Conservation (phyloP, 2,329 filamentous ascomycete genomes). For the Corynespora cassiicola region DNA sequence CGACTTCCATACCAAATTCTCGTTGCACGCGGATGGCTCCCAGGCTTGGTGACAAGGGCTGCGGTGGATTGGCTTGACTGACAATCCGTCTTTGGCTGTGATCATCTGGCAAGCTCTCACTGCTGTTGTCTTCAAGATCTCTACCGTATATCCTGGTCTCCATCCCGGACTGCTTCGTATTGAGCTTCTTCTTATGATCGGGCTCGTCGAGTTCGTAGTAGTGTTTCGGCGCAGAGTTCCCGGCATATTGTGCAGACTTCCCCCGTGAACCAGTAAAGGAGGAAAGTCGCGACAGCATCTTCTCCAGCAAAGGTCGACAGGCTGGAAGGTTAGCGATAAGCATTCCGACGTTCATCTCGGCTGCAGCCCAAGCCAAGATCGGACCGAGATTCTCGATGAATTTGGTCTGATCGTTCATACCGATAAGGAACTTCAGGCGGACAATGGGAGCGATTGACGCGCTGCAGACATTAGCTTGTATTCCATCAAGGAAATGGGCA, state of each 20-base stretch:
- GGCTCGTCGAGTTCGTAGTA: slow-evolving; percentile 16
- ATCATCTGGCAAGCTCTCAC: slow-evolving; percentile 11
- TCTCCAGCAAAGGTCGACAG: slow-evolving; percentile 16
- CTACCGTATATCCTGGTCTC: slow-evolving; percentile 18
- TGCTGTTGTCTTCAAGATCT: slow-evolving; percentile 11
- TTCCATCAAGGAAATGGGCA: too few relatives aligned
- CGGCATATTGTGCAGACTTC: slow-evolving; percentile 9
- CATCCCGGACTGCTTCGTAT: slow-evolving; percentile 12
- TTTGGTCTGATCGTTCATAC: slow-evolving; percentile 13
- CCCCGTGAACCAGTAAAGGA: slow-evolving; percentile 15
- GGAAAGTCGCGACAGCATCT: slow-evolving; percentile 10
- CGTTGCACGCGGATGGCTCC: slow-evolving; percentile 12
- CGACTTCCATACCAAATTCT: slow-evolving; percentile 15
- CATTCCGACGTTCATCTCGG: slow-evolving; percentile 20
- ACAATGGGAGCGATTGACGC: slow-evolving; percentile 20
- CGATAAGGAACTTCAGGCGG: slow-evolving; percentile 16
- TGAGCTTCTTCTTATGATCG: slow-evolving; percentile 6
- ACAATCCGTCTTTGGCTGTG: slow-evolving; percentile 13
- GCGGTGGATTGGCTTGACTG: too few relatives aligned
- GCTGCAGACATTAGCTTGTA: too few relatives aligned
- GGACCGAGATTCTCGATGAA: slow-evolving; percentile 16
- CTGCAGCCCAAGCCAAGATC: slow-evolving; percentile 15
- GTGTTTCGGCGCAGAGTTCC: slow-evolving; percentile 7
- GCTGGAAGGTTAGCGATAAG: slow-evolving; percentile 18
- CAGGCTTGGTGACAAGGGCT: too few relatives aligned